Evolutionary conservation across 345 rosid species (phyloP).

Genomic region (Combretum micranthum): DNA sequence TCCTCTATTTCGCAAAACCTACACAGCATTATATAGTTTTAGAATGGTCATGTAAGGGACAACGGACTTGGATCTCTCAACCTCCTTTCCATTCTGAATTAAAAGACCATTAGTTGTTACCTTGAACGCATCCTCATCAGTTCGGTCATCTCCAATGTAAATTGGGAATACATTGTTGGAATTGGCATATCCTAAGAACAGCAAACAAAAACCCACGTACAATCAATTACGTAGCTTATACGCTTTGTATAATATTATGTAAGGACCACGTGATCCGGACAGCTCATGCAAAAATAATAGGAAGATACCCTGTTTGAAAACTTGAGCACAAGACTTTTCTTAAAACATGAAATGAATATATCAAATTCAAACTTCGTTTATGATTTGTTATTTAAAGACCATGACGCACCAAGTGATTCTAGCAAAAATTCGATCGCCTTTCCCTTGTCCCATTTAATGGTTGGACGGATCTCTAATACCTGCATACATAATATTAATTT

Average conservation of each 20-base stretch:
- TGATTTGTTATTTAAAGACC: background rate
- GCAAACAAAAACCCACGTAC: background rate
- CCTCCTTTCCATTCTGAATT: too few relatives aligned
- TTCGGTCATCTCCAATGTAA: slow-evolving; percentile 92
- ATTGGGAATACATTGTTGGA: slow-evolving; percentile 65
- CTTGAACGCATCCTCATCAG: slow-evolving; percentile 96
- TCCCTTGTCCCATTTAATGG: slow-evolving; percentile 96
- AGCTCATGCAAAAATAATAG: background rate
- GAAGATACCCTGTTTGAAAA: background rate
- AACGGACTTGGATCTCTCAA: too few relatives aligned
- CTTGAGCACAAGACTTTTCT: too few relatives aligned
- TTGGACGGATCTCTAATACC: slow-evolving; percentile 93
- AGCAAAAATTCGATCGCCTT: slow-evolving; percentile 84
- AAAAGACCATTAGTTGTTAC: slow-evolving; percentile 16
- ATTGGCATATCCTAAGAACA: slow-evolving; percentile 47
- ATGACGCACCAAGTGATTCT: slow-evolving; percentile 59
- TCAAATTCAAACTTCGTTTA: background rate
- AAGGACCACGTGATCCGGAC: slow-evolving; percentile 3
- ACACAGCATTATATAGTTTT: background rate
- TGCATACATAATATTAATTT: background rate
- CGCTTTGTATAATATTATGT: too few relatives aligned
- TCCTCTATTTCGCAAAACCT: slow-evolving; percentile 69
- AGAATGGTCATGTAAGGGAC: too few relatives aligned
- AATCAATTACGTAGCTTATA: too few relatives aligned
- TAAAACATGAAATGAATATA: too few relatives aligned